Conservation (phyloP, 768 basidiomycete genomes). For the Boletus sensibilis region DNA sequence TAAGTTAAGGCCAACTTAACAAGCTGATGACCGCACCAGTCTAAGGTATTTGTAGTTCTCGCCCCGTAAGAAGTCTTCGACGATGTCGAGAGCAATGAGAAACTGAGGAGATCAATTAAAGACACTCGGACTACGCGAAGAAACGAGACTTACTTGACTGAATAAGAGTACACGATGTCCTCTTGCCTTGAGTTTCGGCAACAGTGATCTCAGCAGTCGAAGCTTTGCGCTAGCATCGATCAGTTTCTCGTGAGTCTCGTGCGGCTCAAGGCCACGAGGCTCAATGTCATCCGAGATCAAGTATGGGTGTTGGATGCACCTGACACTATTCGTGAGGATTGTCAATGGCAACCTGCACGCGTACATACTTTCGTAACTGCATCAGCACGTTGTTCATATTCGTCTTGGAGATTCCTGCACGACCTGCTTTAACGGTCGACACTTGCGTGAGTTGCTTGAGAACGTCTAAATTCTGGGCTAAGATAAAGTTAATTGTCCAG, state of each 20-base stretch:
- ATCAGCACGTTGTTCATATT: constrained; percentile 82
- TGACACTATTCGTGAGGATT: constrained; percentile 28
- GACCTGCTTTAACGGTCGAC: constrained; percentile 33
- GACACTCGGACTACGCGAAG: not conserved
- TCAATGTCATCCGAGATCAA: constrained; percentile 80
- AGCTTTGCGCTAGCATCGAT: constrained; percentile 87
- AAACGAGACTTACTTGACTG: constrained; percentile 64
- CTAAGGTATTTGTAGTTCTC: constrained; percentile 80
- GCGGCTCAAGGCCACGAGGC: constrained; percentile 52
- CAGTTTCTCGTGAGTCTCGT: constrained; percentile 73
- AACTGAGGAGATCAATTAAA: constrained; percentile 51
- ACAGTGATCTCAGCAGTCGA: constrained; percentile 66
- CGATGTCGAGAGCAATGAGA: constrained; percentile 77
- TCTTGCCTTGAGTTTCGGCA: constrained; percentile 80
- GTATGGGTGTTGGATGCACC: constrained; percentile 91
- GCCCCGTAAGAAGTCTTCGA: constrained; percentile 86
- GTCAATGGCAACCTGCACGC: not conserved
- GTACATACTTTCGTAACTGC: constrained; percentile 78
- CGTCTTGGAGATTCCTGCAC: constrained; percentile 41
- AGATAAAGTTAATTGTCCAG: constrained; percentile 7
- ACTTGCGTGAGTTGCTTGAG: constrained; percentile 58
- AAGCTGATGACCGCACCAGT: constrained; percentile 47
- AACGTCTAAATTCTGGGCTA: constrained; percentile 70
- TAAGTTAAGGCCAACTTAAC: constrained; percentile 7
- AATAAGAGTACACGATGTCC: constrained; percentile 91